These are phyloP conservation scores for Barbatosphaeria neglecta DNA, from an alignment of 495 filamentous ascomycete species.

Conservation along the genomic window DNA sequence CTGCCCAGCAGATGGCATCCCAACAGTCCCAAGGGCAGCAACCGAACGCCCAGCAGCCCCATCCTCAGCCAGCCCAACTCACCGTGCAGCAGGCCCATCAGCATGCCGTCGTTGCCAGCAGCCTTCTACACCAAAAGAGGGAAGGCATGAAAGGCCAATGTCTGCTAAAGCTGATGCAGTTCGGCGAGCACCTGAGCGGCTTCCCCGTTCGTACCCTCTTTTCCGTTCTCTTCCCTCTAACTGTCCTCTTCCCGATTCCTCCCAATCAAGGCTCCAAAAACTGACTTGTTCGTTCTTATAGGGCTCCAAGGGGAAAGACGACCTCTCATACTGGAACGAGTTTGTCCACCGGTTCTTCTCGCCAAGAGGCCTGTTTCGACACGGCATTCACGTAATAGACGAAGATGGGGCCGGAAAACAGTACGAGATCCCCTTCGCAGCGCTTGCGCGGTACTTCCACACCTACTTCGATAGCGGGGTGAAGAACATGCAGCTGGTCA, in stretches of 20 bases:
- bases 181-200: conserved; percentile 57
- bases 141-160: conserved; percentile 45
- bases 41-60: conserved; percentile 32
- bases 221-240: conserved; percentile 30
- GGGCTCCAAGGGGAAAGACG: conserved; percentile 45
- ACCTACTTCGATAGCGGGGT: conserved; percentile 79
- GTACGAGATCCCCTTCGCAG: conserved; percentile 65
- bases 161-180: conserved; percentile 53
- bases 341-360: conserved; percentile 74
- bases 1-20: conserved; percentile 26
- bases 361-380: conserved; percentile 53
- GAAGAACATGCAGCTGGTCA: conserved; percentile 62
- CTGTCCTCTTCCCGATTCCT: background rate
- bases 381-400: conserved; percentile 39
- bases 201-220: conserved; percentile 56
- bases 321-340: conserved; percentile 56
- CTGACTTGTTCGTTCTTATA: conserved; percentile 18
- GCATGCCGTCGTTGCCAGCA: conserved; percentile 22
- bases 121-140: conserved; percentile 33
- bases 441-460: conserved; percentile 68
- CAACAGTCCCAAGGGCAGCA: conserved; percentile 40
- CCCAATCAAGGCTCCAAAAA: background rate
- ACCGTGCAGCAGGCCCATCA: conserved; percentile 31
- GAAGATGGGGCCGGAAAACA: conserved; percentile 48
- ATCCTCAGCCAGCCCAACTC: conserved; percentile 41